Evolutionary conservation across 306 rosid species (phyloP).

Genomic region (Rosa persica): DNA sequence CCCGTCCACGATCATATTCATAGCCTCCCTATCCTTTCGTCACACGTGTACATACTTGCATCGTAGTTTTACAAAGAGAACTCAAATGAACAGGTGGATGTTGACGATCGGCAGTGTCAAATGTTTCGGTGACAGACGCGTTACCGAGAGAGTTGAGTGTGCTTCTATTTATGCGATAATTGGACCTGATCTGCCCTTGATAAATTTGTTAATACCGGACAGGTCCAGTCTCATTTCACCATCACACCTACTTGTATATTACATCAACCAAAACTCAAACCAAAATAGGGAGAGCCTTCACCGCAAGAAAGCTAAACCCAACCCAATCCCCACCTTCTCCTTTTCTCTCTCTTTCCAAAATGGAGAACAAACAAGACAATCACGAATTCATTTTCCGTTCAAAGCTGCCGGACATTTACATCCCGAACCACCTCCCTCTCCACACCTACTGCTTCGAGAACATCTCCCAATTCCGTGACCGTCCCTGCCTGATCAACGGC

Average conservation of each 20-base stretch:
- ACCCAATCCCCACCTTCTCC: slow-evolving; percentile 26
- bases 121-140: neutral
- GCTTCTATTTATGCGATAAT: neutral
- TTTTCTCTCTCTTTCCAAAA: neutral
- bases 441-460: slow-evolving; percentile 74
- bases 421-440: slow-evolving; percentile 73
- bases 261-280: slow-evolving; percentile 38
- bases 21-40: neutral
- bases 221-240: slow-evolving; percentile 3
- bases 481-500: slow-evolving; percentile 69
- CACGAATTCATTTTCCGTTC: slow-evolving; percentile 67
- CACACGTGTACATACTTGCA: neutral
- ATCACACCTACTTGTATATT: slow-evolving; percentile 31
- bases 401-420: slow-evolving; percentile 69
- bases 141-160: neutral
- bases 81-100: neutral
- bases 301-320: slow-evolving; percentile 5
- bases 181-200: slow-evolving; percentile 1
- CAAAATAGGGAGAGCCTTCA: slow-evolving; percentile 23
- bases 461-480: slow-evolving; percentile 45
- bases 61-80: neutral
- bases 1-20: neutral
- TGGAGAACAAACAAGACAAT: slow-evolving; percentile 23
- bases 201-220: neutral
- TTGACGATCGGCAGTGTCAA: neutral